Evolutionary conservation across 2,329 filamentous ascomycete genomes (phyloP).

Genomic region (Fusarium avenaceum): DNA sequence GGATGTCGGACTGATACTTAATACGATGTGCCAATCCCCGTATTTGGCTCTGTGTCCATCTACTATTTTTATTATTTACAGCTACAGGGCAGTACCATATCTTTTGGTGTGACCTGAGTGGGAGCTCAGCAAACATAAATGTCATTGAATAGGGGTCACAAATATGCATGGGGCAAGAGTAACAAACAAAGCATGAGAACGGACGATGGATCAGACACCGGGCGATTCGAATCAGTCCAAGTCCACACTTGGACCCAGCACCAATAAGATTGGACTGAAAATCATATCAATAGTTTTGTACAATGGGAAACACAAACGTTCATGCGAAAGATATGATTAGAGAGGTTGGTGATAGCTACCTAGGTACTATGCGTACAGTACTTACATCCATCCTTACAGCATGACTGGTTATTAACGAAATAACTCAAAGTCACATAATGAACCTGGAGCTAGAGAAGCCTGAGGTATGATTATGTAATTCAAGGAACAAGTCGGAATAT

Average conservation of each 20-base stretch:
- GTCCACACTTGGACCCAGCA: slow-evolving; percentile 29
- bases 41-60: slow-evolving; percentile 1
- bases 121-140: not conserved
- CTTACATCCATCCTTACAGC: not conserved
- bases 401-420: not conserved
- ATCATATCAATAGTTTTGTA: not conserved
- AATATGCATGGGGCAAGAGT: not conserved
- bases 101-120: not conserved
- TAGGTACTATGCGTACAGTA: not conserved
- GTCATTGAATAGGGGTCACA: not conserved
- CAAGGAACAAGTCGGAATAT: slow-evolving; percentile 26
- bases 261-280: not conserved
- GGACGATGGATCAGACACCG: slow-evolving; percentile 36
- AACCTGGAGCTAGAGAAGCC: not conserved
- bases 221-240: slow-evolving; percentile 31
- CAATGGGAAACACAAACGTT: not conserved
- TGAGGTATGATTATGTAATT: slow-evolving; percentile 18
- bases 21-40: slow-evolving; percentile 22
- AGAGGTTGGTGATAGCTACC: not conserved
- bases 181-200: slow-evolving; percentile 29
- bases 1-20: slow-evolving; percentile 14
- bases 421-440: not conserved
- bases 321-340: too few species aligned
- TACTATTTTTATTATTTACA: not conserved
- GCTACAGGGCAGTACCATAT: slow-evolving; percentile 1